A percentile compares a stretch with the other conserved stretches of the same genome.
Evolutionary conservation across 768 basidiomycete genomes (phyloP).

Genomic region (Naematelia aurantialba): DNA sequence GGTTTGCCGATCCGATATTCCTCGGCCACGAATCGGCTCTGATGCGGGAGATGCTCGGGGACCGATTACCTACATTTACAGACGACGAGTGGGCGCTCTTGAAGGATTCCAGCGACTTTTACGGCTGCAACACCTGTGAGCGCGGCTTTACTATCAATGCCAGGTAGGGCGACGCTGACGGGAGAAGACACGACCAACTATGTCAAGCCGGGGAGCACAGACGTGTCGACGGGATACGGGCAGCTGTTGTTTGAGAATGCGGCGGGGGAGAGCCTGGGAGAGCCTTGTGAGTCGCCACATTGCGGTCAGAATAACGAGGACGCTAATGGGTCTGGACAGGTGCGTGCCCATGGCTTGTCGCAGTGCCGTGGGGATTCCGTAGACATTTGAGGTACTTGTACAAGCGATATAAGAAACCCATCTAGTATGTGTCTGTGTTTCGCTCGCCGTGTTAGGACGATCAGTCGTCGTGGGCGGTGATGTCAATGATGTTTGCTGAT

Average conservation of each 20-base stretch:
- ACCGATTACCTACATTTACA: slow-evolving; percentile 3
- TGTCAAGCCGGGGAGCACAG: too few relatives aligned
- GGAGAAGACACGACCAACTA: too few relatives aligned
- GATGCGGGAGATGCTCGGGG: slow-evolving; percentile 5
- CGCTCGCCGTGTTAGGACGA: too few relatives aligned
- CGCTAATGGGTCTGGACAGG: too few relatives aligned
- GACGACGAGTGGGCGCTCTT: slow-evolving; percentile 6
- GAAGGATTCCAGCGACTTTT: slow-evolving; percentile 4
- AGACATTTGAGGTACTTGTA: slow-evolving; percentile 6
- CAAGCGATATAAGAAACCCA: slow-evolving; percentile 4
- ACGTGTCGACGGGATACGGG: too few relatives aligned
- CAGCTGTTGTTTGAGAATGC: too few relatives aligned
- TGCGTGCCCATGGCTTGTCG: slow-evolving; percentile 7
- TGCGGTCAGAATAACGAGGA: neutral
- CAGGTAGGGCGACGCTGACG: too few relatives aligned
- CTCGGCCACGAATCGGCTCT: slow-evolving; percentile 44
- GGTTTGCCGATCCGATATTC: slow-evolving; percentile 62
- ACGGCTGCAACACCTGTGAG: too few relatives aligned
- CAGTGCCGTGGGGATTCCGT: slow-evolving; percentile 5
- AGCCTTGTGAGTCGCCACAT: slow-evolving; percentile 2
- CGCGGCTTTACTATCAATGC: too few relatives aligned
- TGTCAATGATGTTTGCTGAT: too few relatives aligned
- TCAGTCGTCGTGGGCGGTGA: too few relatives aligned
- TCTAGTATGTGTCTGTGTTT: too few relatives aligned
- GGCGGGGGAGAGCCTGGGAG: slow-evolving; percentile 1